Evolutionary conservation across 768 basidiomycete species (phyloP), one percentile per base, ranked within the genome.

Genomic region (Boletus pseudo-olivaceus): DNA sequence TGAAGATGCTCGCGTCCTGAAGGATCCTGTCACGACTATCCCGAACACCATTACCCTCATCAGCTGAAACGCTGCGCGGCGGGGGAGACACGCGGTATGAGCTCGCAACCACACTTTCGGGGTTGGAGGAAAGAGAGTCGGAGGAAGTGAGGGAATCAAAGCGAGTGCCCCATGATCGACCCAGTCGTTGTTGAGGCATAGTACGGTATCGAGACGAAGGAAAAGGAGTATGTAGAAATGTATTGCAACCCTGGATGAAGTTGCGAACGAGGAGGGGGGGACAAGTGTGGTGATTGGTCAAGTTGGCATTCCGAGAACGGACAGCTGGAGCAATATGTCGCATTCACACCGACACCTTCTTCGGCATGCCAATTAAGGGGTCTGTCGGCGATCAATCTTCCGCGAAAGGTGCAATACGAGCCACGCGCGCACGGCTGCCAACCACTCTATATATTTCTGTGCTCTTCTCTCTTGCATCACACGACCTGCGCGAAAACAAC

Each of bases 1-100:
- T 85, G 68, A 93, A 93, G 62, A 93, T 79, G 62, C 88, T 90
- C 38, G 88, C 83, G 59, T 91, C 85, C 66, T 90, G 87, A 51
- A 82, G 78, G 65, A 80, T 75, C 62, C 76, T 82, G 42, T 83
- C 68, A 47, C 56, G 59, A 15, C 54, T 17, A 72, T 82, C 69
- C 44, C 53, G 60, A 9, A 51, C 17, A 73, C 75, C 57, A 64
- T 76, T 60, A 40, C 59, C 67, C 39, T 63, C 69, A 33, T 67
- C 59, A 1, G 54, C 56, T 32, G 33, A 58, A 43, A 54, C 33
- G 47, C 46, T 59, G 30, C 29, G 43, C 32, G 60, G 57, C 45
- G 64, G 57, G 60, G 58, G 49, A 47, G 63, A 53, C 41, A 37
- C 4, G 38, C 17, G 54, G 33, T 56, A 57, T 9, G 50, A 56